Evolutionary conservation across 1,284 basidiomycete genomes (phyloP).

Genomic region (Laetiporus sulphureus): DNA sequence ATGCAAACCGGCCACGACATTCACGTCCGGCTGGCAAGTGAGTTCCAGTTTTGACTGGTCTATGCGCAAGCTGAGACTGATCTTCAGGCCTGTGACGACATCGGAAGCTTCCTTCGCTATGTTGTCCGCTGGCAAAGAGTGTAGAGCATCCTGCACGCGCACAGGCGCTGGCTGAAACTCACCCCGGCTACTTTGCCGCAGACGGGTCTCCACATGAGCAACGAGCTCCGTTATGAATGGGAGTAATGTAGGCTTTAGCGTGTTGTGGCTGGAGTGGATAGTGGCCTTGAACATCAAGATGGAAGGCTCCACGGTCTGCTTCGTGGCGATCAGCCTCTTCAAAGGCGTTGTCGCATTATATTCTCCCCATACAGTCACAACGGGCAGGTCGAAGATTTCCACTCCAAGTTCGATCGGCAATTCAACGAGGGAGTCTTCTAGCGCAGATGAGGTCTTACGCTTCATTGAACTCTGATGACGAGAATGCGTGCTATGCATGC

Average conservation of each 20-base stretch:
- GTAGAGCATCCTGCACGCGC: slow-evolving; percentile 13
- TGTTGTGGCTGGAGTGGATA: slow-evolving; percentile 83
- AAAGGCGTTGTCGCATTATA: slow-evolving; percentile 53
- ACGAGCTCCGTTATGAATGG: slow-evolving; percentile 78
- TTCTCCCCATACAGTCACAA: slow-evolving; percentile 80
- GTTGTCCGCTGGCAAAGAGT: slow-evolving; percentile 8
- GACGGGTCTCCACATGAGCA: slow-evolving; percentile 54
- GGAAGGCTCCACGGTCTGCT: slow-evolving; percentile 37
- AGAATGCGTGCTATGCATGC: slow-evolving; percentile 43
- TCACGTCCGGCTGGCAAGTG: slow-evolving; percentile 84
- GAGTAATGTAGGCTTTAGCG: slow-evolving; percentile 71
- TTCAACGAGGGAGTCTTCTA: slow-evolving; percentile 30
- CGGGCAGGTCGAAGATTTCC: slow-evolving; percentile 71
- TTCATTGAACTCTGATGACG: too few relatives aligned
- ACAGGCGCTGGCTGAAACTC: slow-evolving; percentile 19
- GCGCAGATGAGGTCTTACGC: slow-evolving; percentile 31
- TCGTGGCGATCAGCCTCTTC: slow-evolving; percentile 26
- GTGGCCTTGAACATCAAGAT: slow-evolving; percentile 71
- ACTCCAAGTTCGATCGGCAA: slow-evolving; percentile 38
- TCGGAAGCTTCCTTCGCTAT: slow-evolving; percentile 9
- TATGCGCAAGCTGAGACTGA: slow-evolving; percentile 82
- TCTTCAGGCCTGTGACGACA: slow-evolving; percentile 47
- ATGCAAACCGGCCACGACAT: slow-evolving; percentile 77
- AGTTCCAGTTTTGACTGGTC: slow-evolving; percentile 81
- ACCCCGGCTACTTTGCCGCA: slow-evolving; percentile 35